Evolutionary conservation across 2,329 filamentous ascomycete genomes (phyloP).

Genomic region (Aspergillus sp.): DNA sequence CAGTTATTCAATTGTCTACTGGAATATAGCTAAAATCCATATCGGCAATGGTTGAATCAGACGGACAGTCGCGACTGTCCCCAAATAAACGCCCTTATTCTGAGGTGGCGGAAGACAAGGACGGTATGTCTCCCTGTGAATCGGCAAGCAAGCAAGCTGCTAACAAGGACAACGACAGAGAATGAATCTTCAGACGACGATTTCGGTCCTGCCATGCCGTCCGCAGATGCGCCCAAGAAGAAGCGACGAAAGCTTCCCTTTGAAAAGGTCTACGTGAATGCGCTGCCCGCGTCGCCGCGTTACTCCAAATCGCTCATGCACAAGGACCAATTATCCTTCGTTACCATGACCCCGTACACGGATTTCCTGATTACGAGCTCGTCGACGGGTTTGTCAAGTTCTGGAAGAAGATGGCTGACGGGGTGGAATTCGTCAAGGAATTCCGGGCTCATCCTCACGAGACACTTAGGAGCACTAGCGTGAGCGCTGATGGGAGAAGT

Average conservation of each 20-base stretch:
- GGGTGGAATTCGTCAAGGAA: slow-evolving; percentile 97
- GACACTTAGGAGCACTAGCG: slow-evolving; percentile 65
- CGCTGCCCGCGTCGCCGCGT: slow-evolving; percentile 68
- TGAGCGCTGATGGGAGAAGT: slow-evolving; percentile 82
- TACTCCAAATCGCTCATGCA: slow-evolving; percentile 99
- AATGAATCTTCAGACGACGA: slow-evolving; percentile 71
- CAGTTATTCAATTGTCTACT: not conserved
- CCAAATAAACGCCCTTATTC: slow-evolving; percentile 12
- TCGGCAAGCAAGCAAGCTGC: not conserved
- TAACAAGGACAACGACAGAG: slow-evolving; percentile 8
- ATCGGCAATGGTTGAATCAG: slow-evolving; percentile 19
- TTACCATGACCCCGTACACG: slow-evolving; percentile 79
- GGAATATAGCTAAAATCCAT: slow-evolving; percentile 1
- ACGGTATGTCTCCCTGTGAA: not conserved
- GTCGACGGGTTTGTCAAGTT: slow-evolving; percentile 96
- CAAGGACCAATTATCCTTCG: slow-evolving; percentile 84
- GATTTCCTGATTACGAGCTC: slow-evolving; percentile 95
- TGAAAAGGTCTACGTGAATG: slow-evolving; percentile 89
- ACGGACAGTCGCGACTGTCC: slow-evolving; percentile 5
- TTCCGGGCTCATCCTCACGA: slow-evolving; percentile 85
- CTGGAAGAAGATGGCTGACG: slow-evolving; percentile 90
- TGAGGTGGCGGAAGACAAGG: not conserved
- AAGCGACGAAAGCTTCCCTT: slow-evolving; percentile 85
- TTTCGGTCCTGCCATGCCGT: slow-evolving; percentile 85
- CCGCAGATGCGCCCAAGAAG: slow-evolving; percentile 71